phyloP scores from a whole-genome alignment of 805 yeast genomes.

The Martiniozyma abietophila region DNA sequence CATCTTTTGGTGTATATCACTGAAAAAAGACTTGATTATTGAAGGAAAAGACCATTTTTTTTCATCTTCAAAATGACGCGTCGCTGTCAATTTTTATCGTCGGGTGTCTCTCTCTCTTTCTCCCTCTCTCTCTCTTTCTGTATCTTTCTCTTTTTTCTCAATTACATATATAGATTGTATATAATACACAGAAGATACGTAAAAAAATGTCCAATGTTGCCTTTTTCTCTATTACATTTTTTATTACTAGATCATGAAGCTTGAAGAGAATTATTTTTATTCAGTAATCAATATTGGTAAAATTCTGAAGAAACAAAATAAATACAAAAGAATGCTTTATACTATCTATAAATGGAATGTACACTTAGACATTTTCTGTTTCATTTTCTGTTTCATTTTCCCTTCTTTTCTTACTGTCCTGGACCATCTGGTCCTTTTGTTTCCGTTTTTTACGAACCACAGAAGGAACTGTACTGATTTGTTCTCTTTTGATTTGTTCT shows the following conservation, averaged over 20 bases:
- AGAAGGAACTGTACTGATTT: constrained; percentile 78
- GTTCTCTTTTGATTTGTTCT: constrained; percentile 53
- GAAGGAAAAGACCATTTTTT: neutral
- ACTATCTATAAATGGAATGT: neutral
- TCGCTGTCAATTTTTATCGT: constrained; percentile 3
- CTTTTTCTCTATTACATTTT: too few species aligned
- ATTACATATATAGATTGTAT: too few species aligned
- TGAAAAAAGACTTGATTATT: neutral
- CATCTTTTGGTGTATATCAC: constrained; percentile 6
- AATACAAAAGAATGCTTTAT: neutral
- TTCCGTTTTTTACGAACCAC: constrained; percentile 55
- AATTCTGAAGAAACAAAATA: neutral
- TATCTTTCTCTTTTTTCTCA: too few species aligned
- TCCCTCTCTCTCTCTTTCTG: too few species aligned
- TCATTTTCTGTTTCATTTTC: neutral
- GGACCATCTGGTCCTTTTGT: constrained; percentile 61
- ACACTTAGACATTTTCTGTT: neutral
- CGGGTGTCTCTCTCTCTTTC: too few species aligned
- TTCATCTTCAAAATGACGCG: constrained; percentile 4
- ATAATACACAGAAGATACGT: too few species aligned
- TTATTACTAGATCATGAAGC: too few species aligned
- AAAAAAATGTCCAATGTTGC: too few species aligned
- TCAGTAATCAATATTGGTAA: neutral
- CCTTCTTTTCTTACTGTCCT: constrained; percentile 61
- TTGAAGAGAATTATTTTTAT: too few species aligned